Conservation (phyloP, 257 asterid species). For the Schizonepeta tenuifolia region DNA sequence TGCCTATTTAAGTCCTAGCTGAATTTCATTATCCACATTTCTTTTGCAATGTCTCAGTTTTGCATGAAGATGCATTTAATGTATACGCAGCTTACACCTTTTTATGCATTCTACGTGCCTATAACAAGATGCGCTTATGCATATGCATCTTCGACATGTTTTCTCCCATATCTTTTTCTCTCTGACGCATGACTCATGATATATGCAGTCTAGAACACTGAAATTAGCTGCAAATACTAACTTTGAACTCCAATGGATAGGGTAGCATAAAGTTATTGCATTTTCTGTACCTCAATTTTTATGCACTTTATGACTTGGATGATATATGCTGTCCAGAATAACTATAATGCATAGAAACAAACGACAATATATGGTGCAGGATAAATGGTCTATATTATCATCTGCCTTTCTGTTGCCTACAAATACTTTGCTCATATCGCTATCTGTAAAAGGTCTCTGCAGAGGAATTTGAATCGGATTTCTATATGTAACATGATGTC, state of each 20-base stretch:
- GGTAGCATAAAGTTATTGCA: not conserved
- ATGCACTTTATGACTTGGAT: not conserved
- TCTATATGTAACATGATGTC: slow-evolving; percentile 1
- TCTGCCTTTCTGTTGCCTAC: not conserved
- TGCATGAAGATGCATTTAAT: not conserved
- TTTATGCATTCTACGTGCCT: not conserved
- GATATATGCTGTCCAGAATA: not conserved
- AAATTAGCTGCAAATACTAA: not conserved
- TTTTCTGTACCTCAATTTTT: not conserved
- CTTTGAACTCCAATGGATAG: not conserved
- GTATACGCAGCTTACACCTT: not conserved
- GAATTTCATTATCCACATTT: not conserved
- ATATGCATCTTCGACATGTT: slow-evolving; percentile 13
- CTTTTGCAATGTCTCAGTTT: not conserved
- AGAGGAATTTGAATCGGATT: slow-evolving; percentile 11
- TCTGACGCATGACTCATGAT: not conserved
- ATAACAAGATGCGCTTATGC: not conserved
- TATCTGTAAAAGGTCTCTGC: not conserved
- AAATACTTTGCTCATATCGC: not conserved
- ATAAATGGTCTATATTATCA: not conserved
- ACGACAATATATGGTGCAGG: not conserved
- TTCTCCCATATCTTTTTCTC: not conserved
- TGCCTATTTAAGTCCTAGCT: not conserved
- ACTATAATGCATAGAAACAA: not conserved
- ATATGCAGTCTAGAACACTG: not conserved